Evolutionary conservation across 208 protist species (phyloP).

Genomic region (Leishmania amazonensis): DNA sequence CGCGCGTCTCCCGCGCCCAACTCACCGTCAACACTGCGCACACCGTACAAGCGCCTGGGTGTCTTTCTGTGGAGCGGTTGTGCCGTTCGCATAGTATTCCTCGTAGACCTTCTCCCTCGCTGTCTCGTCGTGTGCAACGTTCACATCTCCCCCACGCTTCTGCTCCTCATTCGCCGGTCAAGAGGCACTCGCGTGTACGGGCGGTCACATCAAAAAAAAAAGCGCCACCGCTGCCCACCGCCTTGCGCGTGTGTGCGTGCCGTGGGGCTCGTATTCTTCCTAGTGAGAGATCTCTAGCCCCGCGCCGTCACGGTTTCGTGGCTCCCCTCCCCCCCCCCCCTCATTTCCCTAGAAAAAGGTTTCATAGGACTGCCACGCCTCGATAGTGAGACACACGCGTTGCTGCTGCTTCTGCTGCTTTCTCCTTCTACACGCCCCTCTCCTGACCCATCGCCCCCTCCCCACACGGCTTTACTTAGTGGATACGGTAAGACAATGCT

Average conservation of each 20-base stretch:
- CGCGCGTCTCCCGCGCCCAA: background rate
- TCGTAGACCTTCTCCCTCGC: background rate
- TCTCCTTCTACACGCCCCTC: background rate
- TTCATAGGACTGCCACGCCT: background rate
- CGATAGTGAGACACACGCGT: background rate
- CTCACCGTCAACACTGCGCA: background rate
- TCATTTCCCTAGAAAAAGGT: background rate
- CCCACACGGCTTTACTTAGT: background rate
- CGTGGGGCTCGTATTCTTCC: background rate
- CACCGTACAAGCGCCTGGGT: background rate
- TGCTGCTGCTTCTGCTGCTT: background rate
- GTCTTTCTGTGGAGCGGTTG: background rate
- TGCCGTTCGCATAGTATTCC: background rate
- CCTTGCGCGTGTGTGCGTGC: too few relatives aligned
- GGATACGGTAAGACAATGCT: conserved; percentile 12
- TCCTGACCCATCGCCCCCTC: background rate
- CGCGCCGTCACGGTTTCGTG: background rate
- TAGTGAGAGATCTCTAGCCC: background rate
- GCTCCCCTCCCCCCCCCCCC: background rate
- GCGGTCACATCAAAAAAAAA: too few relatives aligned
- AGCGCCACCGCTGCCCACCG: too few relatives aligned
- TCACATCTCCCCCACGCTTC: background rate
- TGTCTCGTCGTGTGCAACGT: background rate
- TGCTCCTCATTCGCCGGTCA: background rate
- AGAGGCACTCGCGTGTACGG: too few relatives aligned